phyloP scores from a whole-genome alignment of 441 rosid species.

The Pelargonium citronellum region DNA sequence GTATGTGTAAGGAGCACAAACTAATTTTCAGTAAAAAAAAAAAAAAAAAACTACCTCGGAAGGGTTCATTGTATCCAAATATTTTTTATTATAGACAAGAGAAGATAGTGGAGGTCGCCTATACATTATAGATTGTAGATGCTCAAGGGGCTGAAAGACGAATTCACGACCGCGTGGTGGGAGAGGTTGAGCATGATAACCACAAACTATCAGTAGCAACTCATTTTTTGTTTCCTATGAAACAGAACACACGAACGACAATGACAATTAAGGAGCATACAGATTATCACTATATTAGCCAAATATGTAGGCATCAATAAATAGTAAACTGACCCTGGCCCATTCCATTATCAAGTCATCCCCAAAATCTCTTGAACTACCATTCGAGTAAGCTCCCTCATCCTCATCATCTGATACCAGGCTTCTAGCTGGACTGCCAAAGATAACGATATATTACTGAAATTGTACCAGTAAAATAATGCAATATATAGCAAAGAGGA shows the following conservation, averaged over 20 bases:
- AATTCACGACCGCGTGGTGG: conserved; percentile 64
- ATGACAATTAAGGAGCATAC: conserved; percentile 19
- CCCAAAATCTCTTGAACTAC: conserved; percentile 49
- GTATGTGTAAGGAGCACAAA: conserved; percentile 20
- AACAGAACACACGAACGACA: conserved; percentile 23
- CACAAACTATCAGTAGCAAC: conserved; percentile 69
- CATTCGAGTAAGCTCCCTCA: conserved; percentile 45
- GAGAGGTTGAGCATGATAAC: conserved; percentile 67
- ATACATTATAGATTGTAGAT: conserved; percentile 76
- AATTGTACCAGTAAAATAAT: not conserved
- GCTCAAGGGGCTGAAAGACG: conserved; percentile 82
- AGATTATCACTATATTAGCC: conserved; percentile 14
- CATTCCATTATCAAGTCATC: conserved; percentile 74
- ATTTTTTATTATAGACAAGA: conserved; percentile 46
- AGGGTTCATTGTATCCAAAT: conserved; percentile 40
- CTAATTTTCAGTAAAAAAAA: conserved; percentile 11
- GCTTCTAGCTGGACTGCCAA: conserved; percentile 96
- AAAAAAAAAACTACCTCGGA: conserved; percentile 49
- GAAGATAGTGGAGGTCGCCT: conserved; percentile 56
- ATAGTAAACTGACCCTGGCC: conserved; percentile 71
- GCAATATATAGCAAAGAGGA: not conserved
- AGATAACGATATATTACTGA: conserved; percentile 32
- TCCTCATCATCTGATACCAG: conserved; percentile 60
- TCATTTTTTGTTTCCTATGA: conserved; percentile 77
- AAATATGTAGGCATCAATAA: conserved; percentile 9